phyloP scores from a whole-genome alignment of 2,329 filamentous ascomycete species.

The Purpureocillium takamizusanense region DNA sequence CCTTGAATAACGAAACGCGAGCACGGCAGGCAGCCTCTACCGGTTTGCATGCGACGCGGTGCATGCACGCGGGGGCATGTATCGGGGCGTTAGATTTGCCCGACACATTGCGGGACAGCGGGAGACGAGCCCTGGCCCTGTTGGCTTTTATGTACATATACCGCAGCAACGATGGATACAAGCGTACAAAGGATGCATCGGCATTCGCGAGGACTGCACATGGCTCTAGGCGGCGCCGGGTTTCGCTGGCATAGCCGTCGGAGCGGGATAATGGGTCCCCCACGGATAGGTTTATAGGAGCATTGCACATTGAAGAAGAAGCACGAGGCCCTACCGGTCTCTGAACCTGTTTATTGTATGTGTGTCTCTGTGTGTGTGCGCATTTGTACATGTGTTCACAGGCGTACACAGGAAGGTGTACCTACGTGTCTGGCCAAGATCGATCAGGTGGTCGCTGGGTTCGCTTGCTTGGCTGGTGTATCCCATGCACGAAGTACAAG shows the following conservation, averaged over 20 bases:
- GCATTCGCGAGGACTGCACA: neutral
- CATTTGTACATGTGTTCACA: no score
- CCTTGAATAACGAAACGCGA: neutral
- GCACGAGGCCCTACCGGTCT: no score
- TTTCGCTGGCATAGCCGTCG: neutral
- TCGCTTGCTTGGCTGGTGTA: no score
- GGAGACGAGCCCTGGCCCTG: neutral
- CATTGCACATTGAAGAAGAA: no score
- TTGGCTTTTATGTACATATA: constrained; percentile 1
- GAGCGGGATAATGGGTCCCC: neutral
- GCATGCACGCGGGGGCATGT: neutral
- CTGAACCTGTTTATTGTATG: no score
- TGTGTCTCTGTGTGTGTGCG: no score
- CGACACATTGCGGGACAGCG: neutral
- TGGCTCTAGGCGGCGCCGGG: neutral
- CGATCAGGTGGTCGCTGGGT: no score
- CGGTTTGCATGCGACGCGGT: neutral
- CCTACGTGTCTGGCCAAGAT: no score
- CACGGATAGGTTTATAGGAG: no score
- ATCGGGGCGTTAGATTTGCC: neutral
- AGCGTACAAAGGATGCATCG: neutral
- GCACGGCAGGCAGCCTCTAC: neutral
- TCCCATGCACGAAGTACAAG: no score
- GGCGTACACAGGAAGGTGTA: no score
- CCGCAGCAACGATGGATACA: neutral